Evolutionary conservation across 176 grass and related monocot genomes (phyloP).

Genomic region (Olyra latifolia): DNA sequence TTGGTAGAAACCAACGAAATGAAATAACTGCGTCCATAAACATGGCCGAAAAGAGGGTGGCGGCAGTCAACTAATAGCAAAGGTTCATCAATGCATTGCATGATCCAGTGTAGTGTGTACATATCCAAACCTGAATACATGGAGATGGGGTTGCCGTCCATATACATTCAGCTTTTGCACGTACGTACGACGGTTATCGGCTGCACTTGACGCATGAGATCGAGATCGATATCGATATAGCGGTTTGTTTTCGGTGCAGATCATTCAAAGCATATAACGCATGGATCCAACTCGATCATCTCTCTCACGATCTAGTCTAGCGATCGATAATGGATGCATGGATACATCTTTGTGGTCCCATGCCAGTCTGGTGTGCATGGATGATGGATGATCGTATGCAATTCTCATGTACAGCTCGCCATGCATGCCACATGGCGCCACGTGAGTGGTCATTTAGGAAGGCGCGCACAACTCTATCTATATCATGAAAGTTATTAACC

Average conservation of each 20-base stretch:
- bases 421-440: constrained; percentile 9
- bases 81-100: constrained; percentile 29
- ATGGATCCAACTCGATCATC: neutral
- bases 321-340: too few relatives aligned
- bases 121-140: constrained; percentile 41
- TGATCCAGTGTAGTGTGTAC: neutral
- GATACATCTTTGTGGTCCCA: neutral
- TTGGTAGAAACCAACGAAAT: neutral
- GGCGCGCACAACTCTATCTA: neutral
- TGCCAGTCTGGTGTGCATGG: neutral
- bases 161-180: neutral
- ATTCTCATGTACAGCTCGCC: neutral
- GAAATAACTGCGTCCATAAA: neutral
- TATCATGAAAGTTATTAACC: too few relatives aligned
- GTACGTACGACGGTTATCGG: neutral
- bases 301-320: neutral
- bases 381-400: neutral
- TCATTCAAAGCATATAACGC: neutral
- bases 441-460: neutral
- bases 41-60: constrained; percentile 40
- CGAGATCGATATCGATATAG: neutral
- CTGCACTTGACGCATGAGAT: neutral
- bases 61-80: neutral
- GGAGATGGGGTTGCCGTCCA: constrained; percentile 3
- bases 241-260: neutral